These are phyloP conservation scores for Vinca minor DNA, from an alignment of 257 asterid genomes.

Conservation along the genomic window DNA sequence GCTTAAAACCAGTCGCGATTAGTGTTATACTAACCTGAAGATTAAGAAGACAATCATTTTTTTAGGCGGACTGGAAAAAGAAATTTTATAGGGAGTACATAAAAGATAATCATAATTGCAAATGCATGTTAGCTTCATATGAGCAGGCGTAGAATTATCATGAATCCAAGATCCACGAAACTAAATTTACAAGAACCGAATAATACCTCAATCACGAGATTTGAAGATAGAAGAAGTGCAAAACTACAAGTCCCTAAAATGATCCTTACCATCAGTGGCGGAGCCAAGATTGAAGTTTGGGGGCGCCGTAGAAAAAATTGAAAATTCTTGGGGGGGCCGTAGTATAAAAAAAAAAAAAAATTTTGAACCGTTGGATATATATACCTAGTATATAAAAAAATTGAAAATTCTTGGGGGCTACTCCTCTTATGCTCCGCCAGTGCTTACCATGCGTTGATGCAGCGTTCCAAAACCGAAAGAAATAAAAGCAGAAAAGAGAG, in stretches of 20 bases:
- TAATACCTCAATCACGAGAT: too few relatives aligned
- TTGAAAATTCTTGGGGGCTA: too few relatives aligned
- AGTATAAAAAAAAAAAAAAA: too few relatives aligned
- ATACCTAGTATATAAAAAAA: too few relatives aligned
- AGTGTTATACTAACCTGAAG: constrained; percentile 80
- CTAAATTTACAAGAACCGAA: background rate
- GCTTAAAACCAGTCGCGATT: constrained; percentile 93
- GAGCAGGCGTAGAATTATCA: background rate
- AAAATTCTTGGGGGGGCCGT: too few relatives aligned
- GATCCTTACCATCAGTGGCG: too few relatives aligned
- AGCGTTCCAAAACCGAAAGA: background rate
- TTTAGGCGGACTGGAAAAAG: background rate
- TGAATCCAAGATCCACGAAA: background rate
- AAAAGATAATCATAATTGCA: background rate
- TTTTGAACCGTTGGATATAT: too few relatives aligned
- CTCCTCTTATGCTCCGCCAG: too few relatives aligned
- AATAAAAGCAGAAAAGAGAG: background rate
- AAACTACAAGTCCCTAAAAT: background rate
- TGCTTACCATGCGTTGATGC: background rate
- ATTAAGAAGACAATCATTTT: constrained; percentile 14
- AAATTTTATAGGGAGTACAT: background rate
- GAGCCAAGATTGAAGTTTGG: too few relatives aligned
- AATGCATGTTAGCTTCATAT: too few relatives aligned
- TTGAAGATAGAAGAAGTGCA: too few relatives aligned
- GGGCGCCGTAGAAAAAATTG: too few relatives aligned